These are phyloP conservation scores for Sugiyamaella sp. DNA, from an alignment of 1,139 yeast species.

Conservation along the genomic window DNA sequence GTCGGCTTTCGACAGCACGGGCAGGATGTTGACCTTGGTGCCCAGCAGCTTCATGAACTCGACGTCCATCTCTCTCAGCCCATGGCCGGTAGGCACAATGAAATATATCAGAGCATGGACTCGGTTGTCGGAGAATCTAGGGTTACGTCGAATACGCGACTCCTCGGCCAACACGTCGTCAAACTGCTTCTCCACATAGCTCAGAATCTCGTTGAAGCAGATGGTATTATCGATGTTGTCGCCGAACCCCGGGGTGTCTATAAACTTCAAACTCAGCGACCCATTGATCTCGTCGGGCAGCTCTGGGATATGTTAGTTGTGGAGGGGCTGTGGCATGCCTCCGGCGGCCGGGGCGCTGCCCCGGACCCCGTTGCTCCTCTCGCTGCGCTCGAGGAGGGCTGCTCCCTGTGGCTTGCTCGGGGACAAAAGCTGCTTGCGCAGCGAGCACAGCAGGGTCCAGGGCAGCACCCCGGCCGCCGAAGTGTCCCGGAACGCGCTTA, in stretches of 20 bases:
- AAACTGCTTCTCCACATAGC: conserved; percentile 83
- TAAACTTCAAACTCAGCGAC: conserved; percentile 62
- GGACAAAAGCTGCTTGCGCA: too few species aligned
- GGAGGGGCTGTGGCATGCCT: neutral
- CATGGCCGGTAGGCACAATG: conserved; percentile 77
- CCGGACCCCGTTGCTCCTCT: neutral
- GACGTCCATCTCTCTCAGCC: conserved; percentile 72
- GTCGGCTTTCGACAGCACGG: conserved; percentile 86
- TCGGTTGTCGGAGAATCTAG: conserved; percentile 73
- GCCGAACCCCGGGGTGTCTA: conserved; percentile 83
- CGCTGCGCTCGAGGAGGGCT: neutral
- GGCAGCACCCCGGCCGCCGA: neutral
- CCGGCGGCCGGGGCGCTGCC: neutral
- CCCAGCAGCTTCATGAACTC: conserved; percentile 79
- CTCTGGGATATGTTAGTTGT: conserved; percentile 27
- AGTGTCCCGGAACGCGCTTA: conserved; percentile 4
- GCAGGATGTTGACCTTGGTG: conserved; percentile 81
- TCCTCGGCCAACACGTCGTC: conserved; percentile 95
- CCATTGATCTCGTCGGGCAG: conserved; percentile 65
- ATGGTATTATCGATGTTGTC: conserved; percentile 67
- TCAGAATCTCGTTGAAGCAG: conserved; percentile 71
- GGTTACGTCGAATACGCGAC: conserved; percentile 87
- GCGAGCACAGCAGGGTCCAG: neutral
- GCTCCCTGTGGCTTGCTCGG: too few species aligned
- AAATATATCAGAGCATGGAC: conserved; percentile 75